phyloP scores from a whole-genome alignment of 805 yeast species.

The Ogataea minuta region DNA sequence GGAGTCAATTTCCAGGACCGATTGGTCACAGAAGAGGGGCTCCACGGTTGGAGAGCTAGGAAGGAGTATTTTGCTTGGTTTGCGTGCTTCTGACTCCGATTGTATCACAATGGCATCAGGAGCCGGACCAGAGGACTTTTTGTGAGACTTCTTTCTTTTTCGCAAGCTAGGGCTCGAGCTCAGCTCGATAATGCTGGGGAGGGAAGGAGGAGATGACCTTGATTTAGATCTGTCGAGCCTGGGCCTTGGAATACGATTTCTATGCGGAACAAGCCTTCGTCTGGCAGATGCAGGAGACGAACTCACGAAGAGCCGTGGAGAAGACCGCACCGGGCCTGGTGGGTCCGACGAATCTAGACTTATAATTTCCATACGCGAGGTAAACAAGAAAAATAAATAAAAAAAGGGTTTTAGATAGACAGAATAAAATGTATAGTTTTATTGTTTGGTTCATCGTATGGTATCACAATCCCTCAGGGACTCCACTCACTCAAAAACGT shows the following conservation, averaged over 20 bases:
- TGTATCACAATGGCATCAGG: too few relatives aligned
- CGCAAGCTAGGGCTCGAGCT: slow-evolving; percentile 4
- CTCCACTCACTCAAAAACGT: too few relatives aligned
- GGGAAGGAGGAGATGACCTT: slow-evolving; percentile 4
- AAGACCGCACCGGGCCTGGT: background rate
- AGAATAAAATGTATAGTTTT: too few relatives aligned
- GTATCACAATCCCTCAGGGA: too few relatives aligned
- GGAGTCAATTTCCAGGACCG: slow-evolving; percentile 6
- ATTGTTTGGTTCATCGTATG: too few relatives aligned
- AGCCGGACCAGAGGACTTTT: too few relatives aligned
- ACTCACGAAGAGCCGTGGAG: slow-evolving; percentile 5
- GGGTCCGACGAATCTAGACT: slow-evolving; percentile 9
- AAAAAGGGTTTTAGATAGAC: too few relatives aligned
- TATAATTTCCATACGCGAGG: slow-evolving; percentile 8
- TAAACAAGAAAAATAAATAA: slow-evolving; percentile 3
- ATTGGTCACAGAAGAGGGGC: slow-evolving; percentile 1
- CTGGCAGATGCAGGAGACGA: slow-evolving; percentile 3
- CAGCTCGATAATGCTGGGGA: slow-evolving; percentile 11
- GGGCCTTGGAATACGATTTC: slow-evolving; percentile 5
- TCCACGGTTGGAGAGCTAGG: slow-evolving; percentile 8
- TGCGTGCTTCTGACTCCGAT: too few relatives aligned
- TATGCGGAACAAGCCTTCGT: slow-evolving; percentile 3
- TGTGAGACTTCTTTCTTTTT: background rate
- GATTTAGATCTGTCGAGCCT: slow-evolving; percentile 4
- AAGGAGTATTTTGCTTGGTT: background rate